Percentiles rank a stretch among this genome's conserved stretches.
These are phyloP conservation scores for Melampsora larici-populina DNA, from an alignment of 1,284 basidiomycete genomes.

Conservation along the genomic window DNA sequence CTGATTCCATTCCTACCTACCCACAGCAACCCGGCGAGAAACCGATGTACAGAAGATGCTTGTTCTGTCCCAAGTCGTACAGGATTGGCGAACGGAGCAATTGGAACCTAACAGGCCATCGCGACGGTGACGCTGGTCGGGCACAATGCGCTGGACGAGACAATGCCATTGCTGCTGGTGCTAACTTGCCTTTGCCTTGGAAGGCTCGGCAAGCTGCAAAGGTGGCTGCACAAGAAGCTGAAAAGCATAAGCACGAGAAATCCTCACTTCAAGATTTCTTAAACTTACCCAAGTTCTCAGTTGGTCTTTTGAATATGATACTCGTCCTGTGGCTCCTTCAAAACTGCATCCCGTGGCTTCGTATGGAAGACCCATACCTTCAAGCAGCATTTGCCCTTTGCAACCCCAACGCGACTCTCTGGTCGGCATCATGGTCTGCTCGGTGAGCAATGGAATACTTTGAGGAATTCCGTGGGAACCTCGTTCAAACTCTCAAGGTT, in stretches of 20 bases:
- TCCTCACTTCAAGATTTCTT: too few relatives aligned
- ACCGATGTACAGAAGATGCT: background rate
- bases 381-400: background rate
- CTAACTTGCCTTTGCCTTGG: background rate
- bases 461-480: too few relatives aligned
- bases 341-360: slow-evolving; percentile 1
- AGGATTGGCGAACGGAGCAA: background rate
- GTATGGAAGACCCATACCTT: slow-evolving; percentile 16
- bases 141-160: background rate
- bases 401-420: background rate
- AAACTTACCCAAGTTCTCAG: too few relatives aligned
- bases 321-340: slow-evolving; percentile 1
- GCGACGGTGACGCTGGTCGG: slow-evolving; percentile 3
- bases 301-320: slow-evolving; percentile 17
- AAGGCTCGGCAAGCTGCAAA: background rate
- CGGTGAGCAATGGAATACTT: too few relatives aligned
- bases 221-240: too few relatives aligned
- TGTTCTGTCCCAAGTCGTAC: background rate
- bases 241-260: too few relatives aligned
- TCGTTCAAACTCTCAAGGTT: too few relatives aligned
- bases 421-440: too few relatives aligned
- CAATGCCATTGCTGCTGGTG: background rate
- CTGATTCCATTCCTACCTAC: too few relatives aligned
- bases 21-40: too few relatives aligned
- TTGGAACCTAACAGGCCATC: slow-evolving; percentile 4